Conservation (phyloP, 2,329 filamentous ascomycete genomes). For the Lasiodiplodia sp. region DNA sequence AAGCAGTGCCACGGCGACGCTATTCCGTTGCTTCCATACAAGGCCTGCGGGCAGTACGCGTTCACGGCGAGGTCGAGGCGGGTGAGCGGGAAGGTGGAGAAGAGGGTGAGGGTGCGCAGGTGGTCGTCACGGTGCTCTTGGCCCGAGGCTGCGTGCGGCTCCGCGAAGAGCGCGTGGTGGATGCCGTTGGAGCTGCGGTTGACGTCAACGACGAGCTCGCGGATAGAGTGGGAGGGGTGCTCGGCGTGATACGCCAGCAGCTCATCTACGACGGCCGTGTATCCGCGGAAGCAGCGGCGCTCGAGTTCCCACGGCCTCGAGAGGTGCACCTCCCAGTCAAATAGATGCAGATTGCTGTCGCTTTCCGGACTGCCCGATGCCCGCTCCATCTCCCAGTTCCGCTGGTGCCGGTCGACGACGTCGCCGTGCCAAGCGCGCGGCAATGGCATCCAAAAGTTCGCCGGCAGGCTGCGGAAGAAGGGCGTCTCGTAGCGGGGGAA, state of each 20-base stretch:
- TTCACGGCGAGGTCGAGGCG: background rate
- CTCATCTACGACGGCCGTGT: constrained; percentile 39
- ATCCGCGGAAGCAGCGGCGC: constrained; percentile 41
- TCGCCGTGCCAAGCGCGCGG: constrained; percentile 43
- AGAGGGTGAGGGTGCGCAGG: background rate
- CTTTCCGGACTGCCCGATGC: too few relatives aligned
- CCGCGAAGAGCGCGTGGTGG: background rate
- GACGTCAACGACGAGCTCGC: constrained; percentile 47
- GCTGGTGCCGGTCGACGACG: constrained; percentile 28
- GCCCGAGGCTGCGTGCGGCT: background rate
- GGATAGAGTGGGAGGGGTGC: constrained; percentile 36
- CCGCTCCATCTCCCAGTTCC: background rate
- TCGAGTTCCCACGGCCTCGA: background rate
- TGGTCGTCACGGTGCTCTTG: background rate
- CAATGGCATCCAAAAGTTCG: constrained; percentile 50
- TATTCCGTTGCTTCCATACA: background rate
- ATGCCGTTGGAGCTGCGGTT: background rate
- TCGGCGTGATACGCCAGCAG: constrained; percentile 35
- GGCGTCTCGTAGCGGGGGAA: constrained; percentile 52
- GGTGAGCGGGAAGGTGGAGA: background rate
- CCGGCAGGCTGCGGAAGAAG: constrained; percentile 51
- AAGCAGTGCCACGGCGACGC: constrained; percentile 3
- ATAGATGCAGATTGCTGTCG: background rate
- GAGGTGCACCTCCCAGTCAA: constrained; percentile 1
- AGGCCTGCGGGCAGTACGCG: background rate